Conservation (phyloP, 2,329 filamentous ascomycete species). For the Fusarium marasasianum region DNA sequence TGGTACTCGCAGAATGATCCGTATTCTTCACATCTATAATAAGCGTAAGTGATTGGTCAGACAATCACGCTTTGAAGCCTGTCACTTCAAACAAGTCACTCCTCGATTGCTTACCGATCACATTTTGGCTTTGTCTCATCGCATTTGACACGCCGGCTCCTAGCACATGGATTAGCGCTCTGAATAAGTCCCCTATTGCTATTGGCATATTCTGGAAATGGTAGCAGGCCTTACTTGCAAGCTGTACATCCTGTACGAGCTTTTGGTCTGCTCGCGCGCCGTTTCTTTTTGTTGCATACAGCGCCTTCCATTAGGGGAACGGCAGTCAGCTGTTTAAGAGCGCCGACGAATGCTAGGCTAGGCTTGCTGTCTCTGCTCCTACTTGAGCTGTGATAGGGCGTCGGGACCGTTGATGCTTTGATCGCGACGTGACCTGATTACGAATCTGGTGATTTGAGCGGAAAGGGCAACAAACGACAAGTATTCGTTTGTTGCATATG, state of each 20-base stretch:
- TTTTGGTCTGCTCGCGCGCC: not conserved
- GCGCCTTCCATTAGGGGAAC: fast-evolving
- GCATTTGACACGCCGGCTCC: not conserved
- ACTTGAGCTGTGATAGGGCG: fast-evolving
- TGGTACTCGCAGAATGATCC: not conserved
- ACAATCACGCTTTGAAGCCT: not conserved
- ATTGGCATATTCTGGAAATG: fast-evolving
- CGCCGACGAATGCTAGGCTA: not conserved
- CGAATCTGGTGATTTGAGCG: too few species aligned
- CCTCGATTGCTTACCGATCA: not conserved
- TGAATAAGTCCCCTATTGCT: fast-evolving
- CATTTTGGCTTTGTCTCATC: not conserved
- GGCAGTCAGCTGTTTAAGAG: fast-evolving
- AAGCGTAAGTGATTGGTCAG: not conserved
- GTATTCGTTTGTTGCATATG: too few species aligned
- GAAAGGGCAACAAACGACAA: too few species aligned
- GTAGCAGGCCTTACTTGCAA: not conserved
- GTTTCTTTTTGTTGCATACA: not conserved
- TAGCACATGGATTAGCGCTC: not conserved
- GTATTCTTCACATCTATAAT: not conserved
- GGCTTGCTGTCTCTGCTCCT: not conserved
- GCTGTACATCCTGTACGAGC: not conserved
- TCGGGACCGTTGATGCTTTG: not conserved
- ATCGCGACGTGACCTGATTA: not conserved
- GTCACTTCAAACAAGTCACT: not conserved